A percentile compares a stretch with the other conserved stretches of the same genome.
Evolutionary conservation across 2,329 filamentous ascomycete genomes (phyloP).

Genomic region (Lasiodiplodia sp.): DNA sequence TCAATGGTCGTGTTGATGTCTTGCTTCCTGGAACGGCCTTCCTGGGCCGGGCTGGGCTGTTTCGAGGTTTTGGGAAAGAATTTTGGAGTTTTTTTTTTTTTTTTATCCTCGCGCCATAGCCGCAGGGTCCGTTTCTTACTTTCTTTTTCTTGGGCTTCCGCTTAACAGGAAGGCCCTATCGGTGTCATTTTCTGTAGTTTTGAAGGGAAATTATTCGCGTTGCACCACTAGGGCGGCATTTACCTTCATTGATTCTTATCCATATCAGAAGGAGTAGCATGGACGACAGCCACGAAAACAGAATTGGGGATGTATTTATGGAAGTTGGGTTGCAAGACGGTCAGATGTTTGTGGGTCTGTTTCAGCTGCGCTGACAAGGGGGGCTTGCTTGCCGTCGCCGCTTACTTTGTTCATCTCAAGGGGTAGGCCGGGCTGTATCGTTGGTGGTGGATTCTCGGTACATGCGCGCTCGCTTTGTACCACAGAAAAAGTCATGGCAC

Average conservation of each 20-base stretch:
- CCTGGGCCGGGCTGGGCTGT: slow-evolving; percentile 1
- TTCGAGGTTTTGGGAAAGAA: not conserved
- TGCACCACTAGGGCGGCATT: slow-evolving; percentile 10
- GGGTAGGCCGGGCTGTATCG: not conserved
- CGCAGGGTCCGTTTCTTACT: not conserved
- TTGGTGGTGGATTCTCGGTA: not conserved
- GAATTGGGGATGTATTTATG: not conserved
- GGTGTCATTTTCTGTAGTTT: not conserved
- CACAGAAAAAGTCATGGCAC: not conserved
- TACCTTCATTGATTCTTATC: not conserved
- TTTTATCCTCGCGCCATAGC: not conserved
- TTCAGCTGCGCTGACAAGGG: not conserved
- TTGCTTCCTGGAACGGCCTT: not conserved
- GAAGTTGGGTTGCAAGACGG: not conserved
- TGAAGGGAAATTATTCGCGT: not conserved
- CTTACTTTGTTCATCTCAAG: not conserved
- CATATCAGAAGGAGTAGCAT: slow-evolving; percentile 11
- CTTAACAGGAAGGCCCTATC: not conserved
- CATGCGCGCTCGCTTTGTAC: not conserved
- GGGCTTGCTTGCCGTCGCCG: not conserved
- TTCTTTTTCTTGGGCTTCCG: not conserved
- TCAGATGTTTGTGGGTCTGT: not conserved
- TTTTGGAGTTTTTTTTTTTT: not conserved
- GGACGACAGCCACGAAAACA: not conserved
- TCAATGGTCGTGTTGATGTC: not conserved